Base-by-base conservation (phyloP, 1,284 basidiomycete species). In the Irpex sp. region DNA sequence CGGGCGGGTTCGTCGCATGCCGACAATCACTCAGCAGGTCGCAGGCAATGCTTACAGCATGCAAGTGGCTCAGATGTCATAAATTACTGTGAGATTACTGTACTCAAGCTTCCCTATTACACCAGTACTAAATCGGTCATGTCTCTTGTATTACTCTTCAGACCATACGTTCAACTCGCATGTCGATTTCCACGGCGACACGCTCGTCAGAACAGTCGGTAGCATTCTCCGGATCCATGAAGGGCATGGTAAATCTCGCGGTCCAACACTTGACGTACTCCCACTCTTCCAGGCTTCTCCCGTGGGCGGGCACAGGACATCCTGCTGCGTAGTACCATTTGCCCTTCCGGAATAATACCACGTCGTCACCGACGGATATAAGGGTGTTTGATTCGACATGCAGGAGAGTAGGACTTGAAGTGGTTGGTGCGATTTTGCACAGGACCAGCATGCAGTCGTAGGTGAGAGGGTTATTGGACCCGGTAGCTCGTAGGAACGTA, bases 371-470 rank as follows among this genome's bases (percentile, higher is more conserved):
- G 19, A 63, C 54, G n/a, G 58, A 54, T 36, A 63, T 60, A 58
- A 63, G 37, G 5, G 62, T 60, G 35, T 60, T 63, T 11, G 59
- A 60, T 50, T 63, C 62, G 4, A 60, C 37, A 26, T 63, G 62
- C 8, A 63, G 51, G 46, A 63, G 39, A n/a, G 37, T 49, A 21
- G 62, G 58, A 39, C 55, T 63, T 11, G 47, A 54, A 8, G 62
- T 60, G 21, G 58, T 57, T n/a, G 62, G 58, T 13, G 62, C 62
- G 11, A 60, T 13, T 39, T 63, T 46, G 49, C 58, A 63, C 31
- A 59, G 55, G 8, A 63, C 54, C 7, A 63, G 58, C 21, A 63
- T 35, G 55, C 62, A 63, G 47, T 63, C 62, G 17, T 63, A 63
- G 9, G 62, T 57, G 21, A 60, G 62, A 11, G 62, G 62, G 36